Conservation (phyloP, 208 protist genomes). For the Acanthamoeba quina region DNA sequence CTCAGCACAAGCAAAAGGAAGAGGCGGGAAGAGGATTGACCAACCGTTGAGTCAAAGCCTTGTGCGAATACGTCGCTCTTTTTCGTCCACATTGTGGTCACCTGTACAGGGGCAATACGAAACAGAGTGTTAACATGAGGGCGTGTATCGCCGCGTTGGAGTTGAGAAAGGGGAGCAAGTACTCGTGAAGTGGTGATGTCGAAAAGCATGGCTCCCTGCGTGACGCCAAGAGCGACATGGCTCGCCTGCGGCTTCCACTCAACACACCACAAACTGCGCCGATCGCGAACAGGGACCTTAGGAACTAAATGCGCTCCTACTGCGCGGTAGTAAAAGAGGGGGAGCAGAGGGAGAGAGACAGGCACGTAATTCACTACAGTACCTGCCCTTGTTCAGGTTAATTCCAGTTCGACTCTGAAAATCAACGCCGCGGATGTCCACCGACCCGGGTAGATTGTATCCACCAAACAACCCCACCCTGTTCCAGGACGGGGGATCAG, state of each 20-base stretch:
- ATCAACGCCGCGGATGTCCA: slow-evolving; percentile 12
- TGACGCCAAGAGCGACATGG: slow-evolving; percentile 22
- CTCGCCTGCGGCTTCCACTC: slow-evolving; percentile 38
- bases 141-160: not conserved
- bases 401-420: not conserved
- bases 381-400: slow-evolving; percentile 27
- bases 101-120: not conserved
- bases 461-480: slow-evolving; percentile 40
- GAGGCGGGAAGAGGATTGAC: not conserved
- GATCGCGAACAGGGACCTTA: no score
- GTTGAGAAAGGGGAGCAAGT: not conserved
- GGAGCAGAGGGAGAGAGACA: not conserved
- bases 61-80: slow-evolving; percentile 61
- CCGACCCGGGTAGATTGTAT: slow-evolving; percentile 29
- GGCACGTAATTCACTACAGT: not conserved
- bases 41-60: slow-evolving; percentile 22
- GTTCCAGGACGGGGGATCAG: not conserved
- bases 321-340: no score
- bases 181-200: slow-evolving; percentile 18
- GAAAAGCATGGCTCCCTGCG: slow-evolving; percentile 35
- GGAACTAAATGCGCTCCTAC: not conserved
- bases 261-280: slow-evolving; percentile 34
- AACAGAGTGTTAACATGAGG: not conserved
- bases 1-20: not conserved
- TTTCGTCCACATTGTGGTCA: slow-evolving; percentile 30